Evolutionary conservation across 2,329 filamentous ascomycete genomes (phyloP), one percentile per base, ranked within the genome.

Genomic region (Penicillium griseofulvum): DNA sequence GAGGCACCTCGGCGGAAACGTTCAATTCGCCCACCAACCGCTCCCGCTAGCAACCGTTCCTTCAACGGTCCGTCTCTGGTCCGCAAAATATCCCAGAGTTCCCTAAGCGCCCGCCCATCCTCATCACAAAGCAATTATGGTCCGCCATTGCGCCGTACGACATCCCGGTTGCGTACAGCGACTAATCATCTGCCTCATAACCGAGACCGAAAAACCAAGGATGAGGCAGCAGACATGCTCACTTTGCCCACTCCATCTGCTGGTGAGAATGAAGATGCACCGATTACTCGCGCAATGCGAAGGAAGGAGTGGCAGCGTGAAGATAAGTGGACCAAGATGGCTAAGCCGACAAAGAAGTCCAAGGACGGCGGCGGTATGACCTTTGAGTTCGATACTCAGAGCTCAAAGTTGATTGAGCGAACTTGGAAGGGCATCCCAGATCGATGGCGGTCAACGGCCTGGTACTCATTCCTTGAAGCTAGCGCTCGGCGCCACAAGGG

Each of bases 351-450:
- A 8, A 71, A 73, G 48, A 73, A 73, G 55, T 73, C 68, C 55
- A 71, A 74, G 31, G 73, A 78, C 50, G 83, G 84, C 22, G 83
- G 83, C 16, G 84, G 85, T 16, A 87, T 85, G 82, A 77, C 76
- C 12, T 87, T 87, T 60, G 88, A 91, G 52, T 97, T 97, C 69
- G 91, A 97, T 73, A 83, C 84, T 36, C 85, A 82, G 60, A 89
- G 88, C 70, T 81, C 89, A n/a, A 92, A 97, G 72, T 79, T 99
- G 41, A 87, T 96, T 55, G 88, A 92, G 62, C 85, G 94, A 53
- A 95, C 91, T 1, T 99, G 94, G 94, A 99, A 99, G 71, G 94
- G 94, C 29, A 96, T 99, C 60, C 94, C 94, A 0, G 94, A 99
- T 74, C 86, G 91, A 59, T 99, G 94, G 94, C 88, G 94, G 49